A percentile compares a stretch with the other conserved stretches of the same genome.
These are phyloP conservation scores for Wickerhamomyces rabaulensis DNA, from an alignment of 805 yeast genomes.

Conservation along the genomic window DNA sequence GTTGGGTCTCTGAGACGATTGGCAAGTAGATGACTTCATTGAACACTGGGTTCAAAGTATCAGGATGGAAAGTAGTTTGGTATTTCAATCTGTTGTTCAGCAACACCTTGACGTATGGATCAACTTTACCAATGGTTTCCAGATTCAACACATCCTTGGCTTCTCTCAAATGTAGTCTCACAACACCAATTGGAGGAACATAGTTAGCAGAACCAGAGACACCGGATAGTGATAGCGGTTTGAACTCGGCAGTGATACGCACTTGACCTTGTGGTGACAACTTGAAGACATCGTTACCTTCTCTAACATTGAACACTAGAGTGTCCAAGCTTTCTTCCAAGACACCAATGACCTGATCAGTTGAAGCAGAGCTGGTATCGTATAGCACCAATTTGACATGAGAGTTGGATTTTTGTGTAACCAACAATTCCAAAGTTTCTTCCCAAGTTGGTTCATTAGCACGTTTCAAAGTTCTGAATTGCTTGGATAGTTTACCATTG, in stretches of 20 bases:
- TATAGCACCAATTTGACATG: conserved; percentile 50
- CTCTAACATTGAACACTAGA: conserved; percentile 39
- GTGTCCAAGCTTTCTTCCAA: conserved; percentile 41
- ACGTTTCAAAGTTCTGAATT: conserved; percentile 56
- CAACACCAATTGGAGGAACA: conserved; percentile 61
- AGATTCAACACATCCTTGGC: conserved; percentile 50
- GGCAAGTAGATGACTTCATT: conserved; percentile 58
- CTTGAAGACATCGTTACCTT: conserved; percentile 44
- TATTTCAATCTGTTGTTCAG: conserved; percentile 54
- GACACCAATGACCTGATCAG: conserved; percentile 42
- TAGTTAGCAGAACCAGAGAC: conserved; percentile 38
- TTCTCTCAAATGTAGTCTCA: conserved; percentile 52
- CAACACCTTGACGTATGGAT: conserved; percentile 63
- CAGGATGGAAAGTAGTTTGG: conserved; percentile 48
- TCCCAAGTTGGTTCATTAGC: conserved; percentile 74
- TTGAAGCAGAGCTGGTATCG: conserved; percentile 47
- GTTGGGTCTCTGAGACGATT: conserved; percentile 54
- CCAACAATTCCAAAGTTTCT: conserved; percentile 53
- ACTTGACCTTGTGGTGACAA: conserved; percentile 51
- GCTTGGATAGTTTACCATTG: conserved; percentile 49
- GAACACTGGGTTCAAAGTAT: conserved; percentile 52
- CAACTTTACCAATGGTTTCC: conserved; percentile 67
- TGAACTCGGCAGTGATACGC: conserved; percentile 59
- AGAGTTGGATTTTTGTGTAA: conserved; percentile 56
- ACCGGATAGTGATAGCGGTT: conserved; percentile 57